Conservation (phyloP, 208 protist genomes). For the Trypanosoma lewisi region DNA sequence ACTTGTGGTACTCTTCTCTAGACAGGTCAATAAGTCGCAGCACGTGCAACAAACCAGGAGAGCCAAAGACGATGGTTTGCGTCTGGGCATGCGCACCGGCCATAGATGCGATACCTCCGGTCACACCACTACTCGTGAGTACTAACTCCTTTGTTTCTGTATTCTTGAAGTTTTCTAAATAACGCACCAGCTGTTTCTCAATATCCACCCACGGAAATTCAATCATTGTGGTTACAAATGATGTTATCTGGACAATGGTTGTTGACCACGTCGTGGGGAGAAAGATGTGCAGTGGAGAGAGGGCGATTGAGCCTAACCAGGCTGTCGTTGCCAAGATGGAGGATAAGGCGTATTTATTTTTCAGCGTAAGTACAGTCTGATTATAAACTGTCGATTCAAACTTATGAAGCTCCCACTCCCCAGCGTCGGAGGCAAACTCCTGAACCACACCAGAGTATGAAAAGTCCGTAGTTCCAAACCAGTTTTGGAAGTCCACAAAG, state of each 20-base stretch:
- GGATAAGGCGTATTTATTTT: constrained; percentile 38
- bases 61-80: constrained; percentile 48
- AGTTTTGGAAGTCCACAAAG: constrained; percentile 45
- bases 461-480: constrained; percentile 48
- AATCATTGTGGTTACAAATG: constrained; percentile 52
- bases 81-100: constrained; percentile 33
- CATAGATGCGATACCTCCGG: constrained; percentile 49
- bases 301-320: constrained; percentile 68
- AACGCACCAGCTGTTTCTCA: constrained; percentile 25
- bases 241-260: constrained; percentile 43
- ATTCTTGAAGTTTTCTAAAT: constrained; percentile 17
- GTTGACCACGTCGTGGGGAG: constrained; percentile 52
- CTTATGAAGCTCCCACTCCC: constrained; percentile 40
- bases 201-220: constrained; percentile 32
- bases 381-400: constrained; percentile 35
- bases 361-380: constrained; percentile 47
- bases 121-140: constrained; percentile 42
- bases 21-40: constrained; percentile 29
- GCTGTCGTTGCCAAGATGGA: constrained; percentile 50
- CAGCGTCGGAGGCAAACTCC: constrained; percentile 23
- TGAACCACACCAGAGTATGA: constrained; percentile 36
- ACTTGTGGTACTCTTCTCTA: constrained; percentile 42
- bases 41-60: constrained; percentile 56
- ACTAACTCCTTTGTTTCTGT: constrained; percentile 29
- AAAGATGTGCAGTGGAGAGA: constrained; percentile 63